Base-by-base conservation (phyloP, 2,329 filamentous ascomycete genomes). In the Colletotrichum agaves region DNA sequence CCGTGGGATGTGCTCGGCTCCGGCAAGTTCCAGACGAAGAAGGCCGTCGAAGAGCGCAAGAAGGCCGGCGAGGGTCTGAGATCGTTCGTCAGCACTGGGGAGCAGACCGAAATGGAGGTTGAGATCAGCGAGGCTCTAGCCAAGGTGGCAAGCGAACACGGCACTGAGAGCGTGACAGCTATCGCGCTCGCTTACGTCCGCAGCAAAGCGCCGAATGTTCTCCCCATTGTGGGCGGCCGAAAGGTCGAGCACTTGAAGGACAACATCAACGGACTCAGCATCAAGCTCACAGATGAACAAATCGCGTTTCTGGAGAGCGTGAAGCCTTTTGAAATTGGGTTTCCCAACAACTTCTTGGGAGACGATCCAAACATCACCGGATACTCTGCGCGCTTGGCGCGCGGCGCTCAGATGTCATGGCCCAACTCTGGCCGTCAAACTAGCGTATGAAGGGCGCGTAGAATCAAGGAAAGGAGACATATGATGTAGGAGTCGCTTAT, bases 1-100 rank as follows among this genome's bases (percentile, higher is more conserved):
- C 88, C 89, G 0, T 92, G 88, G 87, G 88, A 87, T 58, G 85
- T 84, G 0, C 76, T 89, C 10, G 86, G 87, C n/a, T 82, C 77
- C 78, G 85, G 86, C 50, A 78, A 79, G 61, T 84, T 86, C 75
- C 82, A 85, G 74, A 78, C 80, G 12, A 73, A 75, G 57, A 77
- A 76, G 62, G 73, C 74, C 49, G 43, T 80, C 47, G 76, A 78
- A 64, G 71, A 75, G 68, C 71, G 76, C 31, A 70, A 72, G 67
- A 61, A 75, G 6, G 33, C 56, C 1, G 82, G 81, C 35, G 83
- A 85, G 74, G 79, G 76, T 61, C 78, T 76, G 69, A 80, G 72
- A 69, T 65, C 21, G 13, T 57, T 76, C 12, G 61, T 73, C 4
- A 58, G 52, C 41, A 55, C 61, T 0, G 71, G 78, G 69, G 57